Evolutionary conservation across 345 rosid genomes (phyloP), one percentile per base, ranked within the genome.

Genomic region (Eucalyptus coolabah): DNA sequence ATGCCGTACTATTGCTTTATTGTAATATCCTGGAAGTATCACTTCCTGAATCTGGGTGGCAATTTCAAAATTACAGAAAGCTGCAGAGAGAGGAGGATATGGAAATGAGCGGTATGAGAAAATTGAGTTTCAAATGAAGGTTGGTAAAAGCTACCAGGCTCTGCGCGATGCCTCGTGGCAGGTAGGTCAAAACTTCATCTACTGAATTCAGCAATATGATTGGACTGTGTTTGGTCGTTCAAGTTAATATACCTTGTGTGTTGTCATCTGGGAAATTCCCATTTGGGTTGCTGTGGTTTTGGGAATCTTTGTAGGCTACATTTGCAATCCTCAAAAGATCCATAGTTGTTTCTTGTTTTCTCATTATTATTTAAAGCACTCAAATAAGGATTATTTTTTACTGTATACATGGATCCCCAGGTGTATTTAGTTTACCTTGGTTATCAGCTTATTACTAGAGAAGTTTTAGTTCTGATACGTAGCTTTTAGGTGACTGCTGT

Each of bases 51-150:
- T 60, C 47, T 4, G 45, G 26, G 50, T 77, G 56, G 47, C 49
- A 17, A 85, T 86, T 44, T 45, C 77, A 54, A 42, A 88, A 87
- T 80, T 89, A 59, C 95, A 96, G 95, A 96, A 93, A 95, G 99
- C 99, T 90, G 97, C 99, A 1, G 97, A 97, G 90, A 96, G 99
- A 94, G 99, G 99, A 89, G 99, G 99, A 88, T 97, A 96, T 87
- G 98, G 99, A 59, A 96, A 92, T 37, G 99, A 98, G 96, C 95
- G 99, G 90, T 98, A 98, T 42, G 99, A 98, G 90, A 93, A 91
- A 47, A 94, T 97, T 45, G 98, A 98, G 91, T 96, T 98, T 92
- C 98, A 98, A 92, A 94, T 30, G 88, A 96, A 96, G 91, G 99
- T 98, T 16, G 95, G 96, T 13, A 91, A 91, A 50, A 90, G 91